Percentiles rank a stretch among this genome's conserved stretches.
phyloP scores from a whole-genome alignment of 2,329 filamentous ascomycete species.

The Rhinocladiella similis region DNA sequence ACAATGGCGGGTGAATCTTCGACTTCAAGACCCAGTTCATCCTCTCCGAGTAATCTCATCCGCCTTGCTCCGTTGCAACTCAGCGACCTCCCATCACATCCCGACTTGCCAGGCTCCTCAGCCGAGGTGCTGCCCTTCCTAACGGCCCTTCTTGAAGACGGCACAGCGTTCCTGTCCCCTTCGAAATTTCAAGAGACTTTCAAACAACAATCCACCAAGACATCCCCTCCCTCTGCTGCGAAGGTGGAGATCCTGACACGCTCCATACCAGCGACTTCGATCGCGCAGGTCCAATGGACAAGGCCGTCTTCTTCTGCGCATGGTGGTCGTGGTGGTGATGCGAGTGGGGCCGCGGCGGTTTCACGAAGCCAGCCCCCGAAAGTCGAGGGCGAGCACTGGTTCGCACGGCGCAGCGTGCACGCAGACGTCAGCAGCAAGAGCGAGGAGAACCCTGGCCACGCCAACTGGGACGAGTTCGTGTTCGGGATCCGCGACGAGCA shows the following conservation, averaged over 20 bases:
- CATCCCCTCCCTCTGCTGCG: conserved; percentile 22
- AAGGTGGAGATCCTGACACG: conserved; percentile 26
- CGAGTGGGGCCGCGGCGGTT: too few species aligned
- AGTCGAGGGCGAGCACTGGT: conserved; percentile 39
- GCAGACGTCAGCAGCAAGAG: conserved; percentile 23
- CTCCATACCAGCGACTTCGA: conserved; percentile 15
- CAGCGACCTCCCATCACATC: conserved; percentile 24
- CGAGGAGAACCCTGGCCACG: conserved; percentile 35
- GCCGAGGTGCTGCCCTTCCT: conserved; percentile 23
- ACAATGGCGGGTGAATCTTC: not conserved
- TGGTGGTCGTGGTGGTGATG: not conserved
- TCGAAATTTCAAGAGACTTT: conserved; percentile 22
- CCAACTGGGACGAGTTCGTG: conserved; percentile 41
- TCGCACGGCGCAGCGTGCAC: conserved; percentile 42
- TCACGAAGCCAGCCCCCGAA: conserved; percentile 16
- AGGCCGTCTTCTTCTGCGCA: not conserved
- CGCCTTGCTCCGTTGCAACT: conserved; percentile 26
- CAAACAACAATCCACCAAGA: conserved; percentile 23
- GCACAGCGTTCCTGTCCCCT: conserved; percentile 23
- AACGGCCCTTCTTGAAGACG: conserved; percentile 26
- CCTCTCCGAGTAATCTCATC: conserved; percentile 23
- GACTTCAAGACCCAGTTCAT: not conserved
- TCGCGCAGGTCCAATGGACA: conserved; percentile 20
- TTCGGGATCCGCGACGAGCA: conserved; percentile 39
- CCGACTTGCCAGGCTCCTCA: conserved; percentile 17